phyloP scores from a whole-genome alignment of 139 green algal genomes.

The Tetraselmis chui region DNA sequence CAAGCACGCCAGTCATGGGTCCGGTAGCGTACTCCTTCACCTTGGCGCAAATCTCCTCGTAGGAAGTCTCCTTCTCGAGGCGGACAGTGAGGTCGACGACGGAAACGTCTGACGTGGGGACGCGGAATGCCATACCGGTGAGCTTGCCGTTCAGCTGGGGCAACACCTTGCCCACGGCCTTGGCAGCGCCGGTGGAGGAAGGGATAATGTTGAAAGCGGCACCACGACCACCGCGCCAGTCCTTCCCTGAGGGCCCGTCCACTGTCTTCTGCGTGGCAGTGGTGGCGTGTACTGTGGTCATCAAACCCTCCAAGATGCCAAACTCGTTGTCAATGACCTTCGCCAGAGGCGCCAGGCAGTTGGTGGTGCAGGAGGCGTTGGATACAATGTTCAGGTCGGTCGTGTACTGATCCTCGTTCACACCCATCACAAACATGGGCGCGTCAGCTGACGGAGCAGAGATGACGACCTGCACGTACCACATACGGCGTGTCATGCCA shows the following conservation, averaged over 20 bases:
- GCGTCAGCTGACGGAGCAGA: constrained; percentile 81
- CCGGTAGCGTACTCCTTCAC: constrained; percentile 84
- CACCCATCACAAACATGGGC: constrained; percentile 95
- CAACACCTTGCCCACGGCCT: constrained; percentile 94
- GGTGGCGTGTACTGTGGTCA: constrained; percentile 99
- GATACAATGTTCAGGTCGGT: constrained; percentile 73
- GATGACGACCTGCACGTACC: constrained; percentile 90
- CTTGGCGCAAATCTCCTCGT: constrained; percentile 97
- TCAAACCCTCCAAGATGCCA: constrained; percentile 97
- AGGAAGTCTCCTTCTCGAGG: constrained; percentile 96
- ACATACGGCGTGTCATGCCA: too few species aligned
- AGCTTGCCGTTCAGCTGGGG: constrained; percentile 91
- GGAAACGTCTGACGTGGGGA: constrained; percentile 97
- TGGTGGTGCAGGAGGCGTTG: constrained; percentile 99
- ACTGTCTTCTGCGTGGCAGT: constrained; percentile 97
- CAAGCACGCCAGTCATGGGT: constrained; percentile 86
- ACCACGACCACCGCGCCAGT: constrained; percentile 91
- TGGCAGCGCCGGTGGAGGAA: constrained; percentile 96
- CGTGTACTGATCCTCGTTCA: constrained; percentile 87
- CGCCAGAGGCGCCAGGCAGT: constrained; percentile 99
- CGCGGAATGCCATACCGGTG: constrained; percentile 95
- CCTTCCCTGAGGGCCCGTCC: constrained; percentile 92
- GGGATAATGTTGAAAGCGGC: constrained; percentile 98
- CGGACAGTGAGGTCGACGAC: constrained; percentile 94
- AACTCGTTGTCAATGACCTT: constrained; percentile 99